Conservation (phyloP, 441 rosid genomes). For the Populus trichocarpa region DNA sequence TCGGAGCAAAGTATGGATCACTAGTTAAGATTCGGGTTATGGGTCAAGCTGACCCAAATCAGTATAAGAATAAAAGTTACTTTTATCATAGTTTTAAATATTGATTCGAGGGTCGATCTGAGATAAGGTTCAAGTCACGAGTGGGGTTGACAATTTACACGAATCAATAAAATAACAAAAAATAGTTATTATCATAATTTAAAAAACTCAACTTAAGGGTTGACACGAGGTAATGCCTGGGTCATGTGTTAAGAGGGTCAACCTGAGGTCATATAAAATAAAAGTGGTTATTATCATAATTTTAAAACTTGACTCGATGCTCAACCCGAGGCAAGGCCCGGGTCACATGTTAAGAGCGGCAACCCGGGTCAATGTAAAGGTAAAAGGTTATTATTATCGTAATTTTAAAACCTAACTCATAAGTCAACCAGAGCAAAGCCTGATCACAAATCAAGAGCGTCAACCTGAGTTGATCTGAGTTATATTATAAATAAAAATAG, state of each 20-base stretch:
- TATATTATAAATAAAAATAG: too few relatives aligned
- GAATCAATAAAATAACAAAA: accelerated
- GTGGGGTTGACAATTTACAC: accelerated
- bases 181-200: too few relatives aligned
- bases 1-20: accelerated
- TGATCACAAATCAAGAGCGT: accelerated
- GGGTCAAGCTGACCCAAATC: accelerated
- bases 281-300: accelerated
- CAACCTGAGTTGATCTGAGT: accelerated
- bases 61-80: accelerated
- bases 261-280: accelerated
- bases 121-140: accelerated
- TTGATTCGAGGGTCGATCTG: accelerated
- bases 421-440: too few relatives aligned
- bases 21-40: accelerated
- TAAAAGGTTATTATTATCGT: too few relatives aligned
- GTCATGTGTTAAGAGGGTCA: accelerated
- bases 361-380: accelerated
- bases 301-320: too few relatives aligned
- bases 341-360: accelerated
- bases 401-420: accelerated
- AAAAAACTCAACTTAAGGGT: accelerated
- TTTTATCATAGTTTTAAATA: too few relatives aligned
- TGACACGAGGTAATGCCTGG: accelerated
- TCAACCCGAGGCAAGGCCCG: too few relatives aligned